Evolutionary conservation across 192 early-diverging fungal genomes (phyloP), one percentile per base, ranked within the genome.

Genomic region (Geranomyces michiganensis): DNA sequence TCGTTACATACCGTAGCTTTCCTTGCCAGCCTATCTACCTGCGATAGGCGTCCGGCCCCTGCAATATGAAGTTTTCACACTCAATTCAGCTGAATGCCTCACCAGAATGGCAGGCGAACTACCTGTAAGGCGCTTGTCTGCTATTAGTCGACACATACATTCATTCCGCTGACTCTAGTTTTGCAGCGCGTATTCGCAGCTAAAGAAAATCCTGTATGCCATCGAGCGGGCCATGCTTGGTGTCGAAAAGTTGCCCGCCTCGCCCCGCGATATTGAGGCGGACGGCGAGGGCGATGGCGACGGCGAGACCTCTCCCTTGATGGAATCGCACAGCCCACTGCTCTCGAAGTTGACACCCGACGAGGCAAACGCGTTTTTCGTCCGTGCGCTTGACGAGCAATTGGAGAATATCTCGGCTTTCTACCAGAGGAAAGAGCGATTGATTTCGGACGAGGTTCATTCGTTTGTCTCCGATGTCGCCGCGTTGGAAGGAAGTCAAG

Each of bases 1-100:
- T n/a, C n/a, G n/a, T n/a, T n/a, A n/a, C n/a, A n/a, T n/a, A n/a
- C n/a, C n/a, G n/a, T n/a, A n/a, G n/a, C n/a, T n/a, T n/a, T n/a
- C n/a, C 36, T 41, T 41, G 5, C 36, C 36, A 41, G 5, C 36
- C 5, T 3, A 41, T 10, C 5, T 10, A 10, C 3, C 36, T 41
- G 3, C 36, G 36, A 41, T 10, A 41, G n/a, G n/a, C n/a, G n/a
- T n/a, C n/a, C n/a, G n/a, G 36, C 36, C 36, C 10, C 36, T 10
- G 3, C 36, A 41, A n/a, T 17, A 95, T 97, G 94, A 97, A 97
- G 85, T 97, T 97, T 70, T 92, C 93, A 24, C 91, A 92, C 76
- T 88, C 90, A 27, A 85, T 98, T 55, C 91, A 94, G 80, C 89
- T 98, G 72, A 98, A 98, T 71, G 88, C 92, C 41, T 92, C 68